Conservation (phyloP, 2,329 filamentous ascomycete genomes). For the Botrytis deweyae region DNA sequence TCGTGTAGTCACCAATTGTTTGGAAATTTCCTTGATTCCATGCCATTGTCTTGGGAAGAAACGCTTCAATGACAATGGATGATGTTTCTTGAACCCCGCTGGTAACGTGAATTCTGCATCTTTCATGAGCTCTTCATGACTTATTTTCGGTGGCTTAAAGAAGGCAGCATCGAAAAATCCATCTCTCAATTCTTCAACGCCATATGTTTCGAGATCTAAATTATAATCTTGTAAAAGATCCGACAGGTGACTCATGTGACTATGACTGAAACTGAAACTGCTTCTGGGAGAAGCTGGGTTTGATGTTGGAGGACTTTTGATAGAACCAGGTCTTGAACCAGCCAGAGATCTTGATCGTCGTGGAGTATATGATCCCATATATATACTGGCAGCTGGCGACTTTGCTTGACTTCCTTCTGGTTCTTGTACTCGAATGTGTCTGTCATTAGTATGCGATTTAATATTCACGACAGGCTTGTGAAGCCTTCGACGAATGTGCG, state of each 20-base stretch:
- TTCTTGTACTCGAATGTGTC: constrained; percentile 35
- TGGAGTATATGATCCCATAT: constrained; percentile 40
- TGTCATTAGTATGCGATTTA: constrained; percentile 25
- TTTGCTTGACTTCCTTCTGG: constrained; percentile 26
- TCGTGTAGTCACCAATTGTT: constrained; percentile 48
- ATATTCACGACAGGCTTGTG: constrained; percentile 8
- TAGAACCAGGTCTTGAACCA: constrained; percentile 18
- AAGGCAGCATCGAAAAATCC: constrained; percentile 47
- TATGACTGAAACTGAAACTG: constrained; percentile 36
- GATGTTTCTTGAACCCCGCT: constrained; percentile 46
- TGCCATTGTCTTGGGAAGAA: constrained; percentile 51
- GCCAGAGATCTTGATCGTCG: constrained; percentile 32
- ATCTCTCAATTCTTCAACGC: constrained; percentile 45
- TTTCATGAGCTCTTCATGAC: constrained; percentile 44
- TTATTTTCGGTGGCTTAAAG: constrained; percentile 43
- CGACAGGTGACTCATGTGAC: constrained; percentile 31
- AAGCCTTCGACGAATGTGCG: constrained; percentile 28
- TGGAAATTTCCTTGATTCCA: constrained; percentile 45
- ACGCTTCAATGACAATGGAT: constrained; percentile 48
- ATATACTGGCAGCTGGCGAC: constrained; percentile 36
- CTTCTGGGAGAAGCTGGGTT: constrained; percentile 32
- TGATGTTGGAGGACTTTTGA: constrained; percentile 30
- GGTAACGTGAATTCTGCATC: constrained; percentile 49
- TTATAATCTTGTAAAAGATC: constrained; percentile 39
- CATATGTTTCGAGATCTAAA: constrained; percentile 44